A percentile compares a stretch with the other conserved stretches of the same genome.
phyloP scores from a whole-genome alignment of 1,139 yeast genomes.

The Lodderomyces oxycetoniae region DNA sequence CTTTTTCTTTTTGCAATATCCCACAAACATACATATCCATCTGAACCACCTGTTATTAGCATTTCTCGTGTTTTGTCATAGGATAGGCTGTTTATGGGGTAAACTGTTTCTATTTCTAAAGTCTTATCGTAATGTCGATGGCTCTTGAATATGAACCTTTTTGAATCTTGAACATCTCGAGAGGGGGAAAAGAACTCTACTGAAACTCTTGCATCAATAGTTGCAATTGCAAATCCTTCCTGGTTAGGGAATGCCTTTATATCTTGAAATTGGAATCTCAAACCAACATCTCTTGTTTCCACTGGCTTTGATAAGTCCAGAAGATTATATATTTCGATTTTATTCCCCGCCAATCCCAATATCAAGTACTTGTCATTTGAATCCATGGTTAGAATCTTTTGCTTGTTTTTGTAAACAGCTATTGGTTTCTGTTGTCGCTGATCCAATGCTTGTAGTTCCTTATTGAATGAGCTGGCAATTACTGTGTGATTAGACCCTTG shows the following conservation, averaged over 20 bases:
- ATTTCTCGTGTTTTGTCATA: slow-evolving; percentile 37
- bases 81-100: slow-evolving; percentile 68
- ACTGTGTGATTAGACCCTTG: slow-evolving; percentile 24
- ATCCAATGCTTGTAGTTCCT: slow-evolving; percentile 37
- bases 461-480: slow-evolving; percentile 53
- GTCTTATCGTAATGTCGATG: slow-evolving; percentile 49
- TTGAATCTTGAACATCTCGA: slow-evolving; percentile 37
- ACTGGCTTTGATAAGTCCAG: slow-evolving; percentile 41
- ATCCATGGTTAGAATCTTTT: slow-evolving; percentile 67
- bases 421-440: slow-evolving; percentile 19
- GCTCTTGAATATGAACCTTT: slow-evolving; percentile 78
- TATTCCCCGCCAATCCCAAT: slow-evolving; percentile 52
- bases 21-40: slow-evolving; percentile 76
- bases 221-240: slow-evolving; percentile 70
- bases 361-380: slow-evolving; percentile 43
- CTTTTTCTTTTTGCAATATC: slow-evolving; percentile 61
- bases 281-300: slow-evolving; percentile 61
- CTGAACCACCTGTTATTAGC: slow-evolving; percentile 77
- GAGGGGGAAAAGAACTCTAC: slow-evolving; percentile 64
- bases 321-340: slow-evolving; percentile 56
- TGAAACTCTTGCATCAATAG: slow-evolving; percentile 84
- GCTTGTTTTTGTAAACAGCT: slow-evolving; percentile 12
- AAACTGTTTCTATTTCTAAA: slow-evolving; percentile 57
- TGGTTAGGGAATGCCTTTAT: slow-evolving; percentile 52
- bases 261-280: slow-evolving; percentile 66